phyloP scores from a whole-genome alignment of 1,284 basidiomycete genomes.

The Boletus sp. region DNA sequence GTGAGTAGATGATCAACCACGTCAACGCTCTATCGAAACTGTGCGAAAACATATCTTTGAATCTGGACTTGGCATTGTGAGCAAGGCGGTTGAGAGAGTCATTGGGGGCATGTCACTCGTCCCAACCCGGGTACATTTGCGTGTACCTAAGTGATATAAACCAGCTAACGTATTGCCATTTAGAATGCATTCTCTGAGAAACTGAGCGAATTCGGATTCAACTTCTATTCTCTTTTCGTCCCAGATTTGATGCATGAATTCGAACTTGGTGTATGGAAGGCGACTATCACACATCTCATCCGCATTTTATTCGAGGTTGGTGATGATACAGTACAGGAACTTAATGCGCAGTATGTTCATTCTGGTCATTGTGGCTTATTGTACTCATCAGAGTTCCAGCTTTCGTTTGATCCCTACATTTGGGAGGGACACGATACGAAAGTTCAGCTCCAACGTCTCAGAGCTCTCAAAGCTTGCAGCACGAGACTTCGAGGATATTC shows the following conservation, averaged over 20 bases:
- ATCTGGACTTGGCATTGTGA: neutral
- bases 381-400: neutral
- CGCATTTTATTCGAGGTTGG: neutral
- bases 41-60: neutral
- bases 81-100: neutral
- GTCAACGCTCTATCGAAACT: neutral
- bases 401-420: conserved; percentile 12
- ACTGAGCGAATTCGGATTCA: neutral
- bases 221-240: neutral
- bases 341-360: neutral
- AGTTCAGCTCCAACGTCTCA: conserved; percentile 18
- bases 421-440: conserved; percentile 4
- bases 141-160: too few relatives aligned
- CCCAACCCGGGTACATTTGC: neutral
- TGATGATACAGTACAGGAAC: neutral
- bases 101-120: neutral
- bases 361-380: too few relatives aligned
- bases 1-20: neutral
- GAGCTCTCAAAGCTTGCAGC: conserved; percentile 13
- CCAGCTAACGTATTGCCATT: too few relatives aligned
- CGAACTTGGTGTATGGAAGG: neutral
- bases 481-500: conserved; percentile 27
- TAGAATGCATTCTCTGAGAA: neutral
- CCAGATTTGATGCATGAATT: neutral
- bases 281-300: neutral